phyloP scores from a whole-genome alignment of 23 red algal species.

The Gracilariopsis chorda region DNA sequence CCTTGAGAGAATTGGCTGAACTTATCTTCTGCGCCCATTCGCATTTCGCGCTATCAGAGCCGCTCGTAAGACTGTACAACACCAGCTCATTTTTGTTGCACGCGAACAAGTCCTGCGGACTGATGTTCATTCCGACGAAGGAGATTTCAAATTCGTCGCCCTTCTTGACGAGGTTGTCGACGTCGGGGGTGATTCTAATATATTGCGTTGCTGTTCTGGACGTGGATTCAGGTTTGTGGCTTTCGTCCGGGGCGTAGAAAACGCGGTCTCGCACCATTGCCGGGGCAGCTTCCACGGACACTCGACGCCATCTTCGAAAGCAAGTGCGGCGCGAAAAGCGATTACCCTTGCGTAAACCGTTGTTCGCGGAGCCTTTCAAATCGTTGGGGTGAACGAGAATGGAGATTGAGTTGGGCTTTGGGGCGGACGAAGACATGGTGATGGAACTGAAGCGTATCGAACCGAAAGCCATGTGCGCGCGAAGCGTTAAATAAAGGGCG shows the following conservation, averaged over 20 bases:
- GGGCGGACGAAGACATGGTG: neutral
- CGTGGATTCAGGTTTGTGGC: neutral
- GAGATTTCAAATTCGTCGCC: constrained; percentile 21
- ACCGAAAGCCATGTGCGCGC: too few relatives aligned
- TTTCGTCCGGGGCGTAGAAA: neutral
- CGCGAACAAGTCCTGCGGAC: neutral
- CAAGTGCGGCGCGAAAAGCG: neutral
- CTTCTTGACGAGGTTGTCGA: neutral
- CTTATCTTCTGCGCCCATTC: neutral
- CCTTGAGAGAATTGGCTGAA: neutral
- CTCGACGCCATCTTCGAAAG: constrained; percentile 1
- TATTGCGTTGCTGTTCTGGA: neutral
- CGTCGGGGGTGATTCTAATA: neutral
- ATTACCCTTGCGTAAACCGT: neutral
- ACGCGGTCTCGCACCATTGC: neutral
- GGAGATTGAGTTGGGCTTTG: neutral
- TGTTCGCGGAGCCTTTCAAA: neutral
- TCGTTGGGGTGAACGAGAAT: constrained; percentile 12
- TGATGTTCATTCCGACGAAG: constrained; percentile 3
- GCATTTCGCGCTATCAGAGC: neutral
- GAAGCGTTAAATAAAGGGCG: too few relatives aligned
- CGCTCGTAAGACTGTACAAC: neutral
- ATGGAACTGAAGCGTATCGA: too few relatives aligned
- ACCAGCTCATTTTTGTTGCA: constrained; percentile 12
- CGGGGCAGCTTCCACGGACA: constrained; percentile 13